phyloP scores from a whole-genome alignment of 768 basidiomycete genomes.

The Mrakia gelida region DNA sequence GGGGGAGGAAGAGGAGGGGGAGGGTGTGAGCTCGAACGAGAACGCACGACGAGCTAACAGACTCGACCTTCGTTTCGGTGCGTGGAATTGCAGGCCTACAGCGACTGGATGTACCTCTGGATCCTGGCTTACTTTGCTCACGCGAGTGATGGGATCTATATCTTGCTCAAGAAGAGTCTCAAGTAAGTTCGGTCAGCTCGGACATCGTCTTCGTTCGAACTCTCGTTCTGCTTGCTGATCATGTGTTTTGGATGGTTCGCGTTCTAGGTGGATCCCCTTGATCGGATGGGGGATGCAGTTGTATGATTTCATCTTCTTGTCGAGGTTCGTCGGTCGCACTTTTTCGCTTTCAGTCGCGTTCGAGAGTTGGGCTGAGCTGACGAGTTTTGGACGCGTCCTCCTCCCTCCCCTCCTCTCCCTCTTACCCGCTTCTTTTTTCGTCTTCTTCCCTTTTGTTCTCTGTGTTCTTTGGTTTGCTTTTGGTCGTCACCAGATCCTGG shows the following conservation, averaged over 20 bases:
- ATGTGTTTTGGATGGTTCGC: neutral
- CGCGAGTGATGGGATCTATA: slow-evolving; percentile 70
- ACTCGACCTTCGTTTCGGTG: too few species aligned
- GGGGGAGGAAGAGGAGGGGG: neutral
- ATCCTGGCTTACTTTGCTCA: slow-evolving; percentile 51
- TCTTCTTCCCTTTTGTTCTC: neutral
- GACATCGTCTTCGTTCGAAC: too few species aligned
- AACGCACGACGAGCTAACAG: neutral
- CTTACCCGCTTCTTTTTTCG: neutral
- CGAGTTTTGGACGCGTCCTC: neutral
- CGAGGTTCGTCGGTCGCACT: slow-evolving; percentile 53
- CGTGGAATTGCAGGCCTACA: slow-evolving; percentile 45
- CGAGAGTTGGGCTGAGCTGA: neutral
- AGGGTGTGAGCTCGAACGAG: slow-evolving; percentile 43
- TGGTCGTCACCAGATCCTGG: neutral
- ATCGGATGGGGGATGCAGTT: slow-evolving; percentile 66
- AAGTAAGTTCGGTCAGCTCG: slow-evolving; percentile 52
- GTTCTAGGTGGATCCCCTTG: neutral
- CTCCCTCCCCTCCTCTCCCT: too few species aligned
- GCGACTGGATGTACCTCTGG: slow-evolving; percentile 66
- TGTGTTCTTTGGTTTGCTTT: too few species aligned
- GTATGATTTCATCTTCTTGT: slow-evolving; percentile 88
- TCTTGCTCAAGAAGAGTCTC: slow-evolving; percentile 86
- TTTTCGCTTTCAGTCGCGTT: neutral
- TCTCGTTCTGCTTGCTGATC: neutral